Evolutionary conservation across 495 filamentous ascomycete species (phyloP).

Genomic region (Talaromyces thailandensis): DNA sequence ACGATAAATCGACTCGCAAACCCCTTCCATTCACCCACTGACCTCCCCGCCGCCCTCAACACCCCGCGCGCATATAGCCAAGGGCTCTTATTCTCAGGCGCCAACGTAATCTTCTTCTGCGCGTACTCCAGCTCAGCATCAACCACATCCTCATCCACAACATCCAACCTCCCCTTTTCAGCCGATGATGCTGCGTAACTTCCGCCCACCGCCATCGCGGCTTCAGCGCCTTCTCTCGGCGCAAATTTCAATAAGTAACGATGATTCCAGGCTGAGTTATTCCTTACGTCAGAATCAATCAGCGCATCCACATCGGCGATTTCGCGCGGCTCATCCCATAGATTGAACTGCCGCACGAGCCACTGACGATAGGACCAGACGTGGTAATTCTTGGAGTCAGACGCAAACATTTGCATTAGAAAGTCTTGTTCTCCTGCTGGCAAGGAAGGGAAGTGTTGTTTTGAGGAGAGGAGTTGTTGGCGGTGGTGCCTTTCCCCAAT

Average conservation of each 20-base stretch:
- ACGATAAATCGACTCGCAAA: conserved; percentile 62
- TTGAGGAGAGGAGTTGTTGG: conserved; percentile 59
- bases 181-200: too few relatives aligned
- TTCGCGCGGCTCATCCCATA: conserved; percentile 62
- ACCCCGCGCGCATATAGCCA: conserved; percentile 88
- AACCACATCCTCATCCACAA: conserved; percentile 52
- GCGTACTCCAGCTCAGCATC: conserved; percentile 69
- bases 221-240: conserved; percentile 28
- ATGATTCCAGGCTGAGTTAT: conserved; percentile 97
- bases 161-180: conserved; percentile 27
- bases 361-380: conserved; percentile 97
- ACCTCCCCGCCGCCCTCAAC: conserved; percentile 51
- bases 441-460: conserved; percentile 49
- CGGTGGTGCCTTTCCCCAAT: conserved; percentile 68
- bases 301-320: conserved; percentile 59
- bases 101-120: conserved; percentile 58
- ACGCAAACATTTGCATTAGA: conserved; percentile 68
- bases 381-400: conserved; percentile 95
- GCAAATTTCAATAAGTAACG: conserved; percentile 86
- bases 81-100: conserved; percentile 87
- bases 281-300: conserved; percentile 70
- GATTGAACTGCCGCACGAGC: conserved; percentile 69
- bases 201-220: conserved; percentile 37
- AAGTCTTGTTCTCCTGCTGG: conserved; percentile 60
- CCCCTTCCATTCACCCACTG: conserved; percentile 46